Conservation (phyloP, 805 yeast species). For the Saccharomycopsis vini region DNA sequence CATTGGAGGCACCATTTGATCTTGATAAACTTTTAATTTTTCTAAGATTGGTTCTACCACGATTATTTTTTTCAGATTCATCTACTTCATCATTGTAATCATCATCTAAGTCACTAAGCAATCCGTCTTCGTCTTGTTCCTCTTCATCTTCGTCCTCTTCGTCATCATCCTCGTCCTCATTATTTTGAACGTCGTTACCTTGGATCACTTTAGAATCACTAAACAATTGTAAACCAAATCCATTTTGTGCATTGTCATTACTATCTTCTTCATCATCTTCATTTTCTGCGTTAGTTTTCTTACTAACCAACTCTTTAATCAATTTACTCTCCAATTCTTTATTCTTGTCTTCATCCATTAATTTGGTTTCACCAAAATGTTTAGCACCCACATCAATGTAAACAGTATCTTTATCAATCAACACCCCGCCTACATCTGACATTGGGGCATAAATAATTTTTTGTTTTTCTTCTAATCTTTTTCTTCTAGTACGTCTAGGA, state of each 20-base stretch:
- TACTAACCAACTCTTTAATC: conserved; percentile 11
- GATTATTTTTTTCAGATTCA: conserved; percentile 31
- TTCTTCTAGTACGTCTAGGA: conserved; percentile 55
- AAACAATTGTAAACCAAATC: conserved; percentile 16
- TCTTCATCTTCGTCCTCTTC: conserved; percentile 29
- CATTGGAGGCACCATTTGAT: conserved; percentile 30
- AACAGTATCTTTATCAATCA: conserved; percentile 95
- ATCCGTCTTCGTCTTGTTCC: conserved; percentile 37
- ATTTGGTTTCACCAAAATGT: conserved; percentile 23
- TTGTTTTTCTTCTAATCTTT: conserved; percentile 87
- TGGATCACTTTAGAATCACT: conserved; percentile 12
- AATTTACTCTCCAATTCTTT: conserved; percentile 13
- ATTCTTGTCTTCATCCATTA: conserved; percentile 14
- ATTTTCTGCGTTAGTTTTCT: conserved; percentile 1
- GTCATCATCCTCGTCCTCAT: conserved; percentile 21
- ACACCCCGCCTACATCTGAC: conserved; percentile 99
- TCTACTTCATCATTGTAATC: conserved; percentile 30
- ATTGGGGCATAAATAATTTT: conserved; percentile 96
- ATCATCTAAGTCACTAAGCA: conserved; percentile 33
- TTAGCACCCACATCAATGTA: conserved; percentile 68
- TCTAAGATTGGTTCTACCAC: conserved; percentile 25
- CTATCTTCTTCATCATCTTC: conserved; percentile 18
- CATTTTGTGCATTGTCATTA: neutral
- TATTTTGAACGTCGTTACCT: neutral
- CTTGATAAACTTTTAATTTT: conserved; percentile 31